These are phyloP conservation scores for Quercus tomentella DNA, from an alignment of 331 rosid species.

Conservation along the genomic window DNA sequence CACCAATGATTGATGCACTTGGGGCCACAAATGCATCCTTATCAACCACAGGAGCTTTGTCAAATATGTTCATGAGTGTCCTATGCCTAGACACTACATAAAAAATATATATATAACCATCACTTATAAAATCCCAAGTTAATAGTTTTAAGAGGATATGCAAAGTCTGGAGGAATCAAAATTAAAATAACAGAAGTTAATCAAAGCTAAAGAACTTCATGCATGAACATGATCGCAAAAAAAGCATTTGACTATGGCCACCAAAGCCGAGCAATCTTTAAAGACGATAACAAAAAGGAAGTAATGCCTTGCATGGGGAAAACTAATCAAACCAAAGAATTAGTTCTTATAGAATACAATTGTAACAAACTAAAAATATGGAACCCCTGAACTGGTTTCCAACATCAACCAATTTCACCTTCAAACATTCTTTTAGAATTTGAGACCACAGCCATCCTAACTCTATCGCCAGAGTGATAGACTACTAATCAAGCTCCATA, in stretches of 20 bases:
- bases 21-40: constrained; percentile 91
- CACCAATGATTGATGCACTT: constrained; percentile 76
- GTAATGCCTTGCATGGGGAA: neutral
- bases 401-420: neutral
- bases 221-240: neutral
- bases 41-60: constrained; percentile 70
- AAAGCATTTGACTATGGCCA: neutral
- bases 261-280: neutral
- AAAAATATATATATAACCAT: neutral
- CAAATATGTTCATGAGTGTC: constrained; percentile 78
- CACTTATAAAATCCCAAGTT: neutral
- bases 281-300: neutral
- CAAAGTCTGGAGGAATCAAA: neutral
- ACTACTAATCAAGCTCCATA: neutral
- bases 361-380: neutral
- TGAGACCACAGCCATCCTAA: neutral
- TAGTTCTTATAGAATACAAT: neutral
- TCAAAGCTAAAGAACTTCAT: neutral
- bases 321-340: neutral
- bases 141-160: neutral
- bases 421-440: neutral
- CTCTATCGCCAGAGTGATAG: neutral
- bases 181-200: neutral
- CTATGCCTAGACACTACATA: constrained; percentile 85
- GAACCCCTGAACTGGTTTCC: neutral